A percentile compares a stretch with the other conserved stretches of the same genome.
These are phyloP conservation scores for Bassia scoparia DNA, from an alignment of 148 eudicot genomes.

Conservation along the genomic window DNA sequence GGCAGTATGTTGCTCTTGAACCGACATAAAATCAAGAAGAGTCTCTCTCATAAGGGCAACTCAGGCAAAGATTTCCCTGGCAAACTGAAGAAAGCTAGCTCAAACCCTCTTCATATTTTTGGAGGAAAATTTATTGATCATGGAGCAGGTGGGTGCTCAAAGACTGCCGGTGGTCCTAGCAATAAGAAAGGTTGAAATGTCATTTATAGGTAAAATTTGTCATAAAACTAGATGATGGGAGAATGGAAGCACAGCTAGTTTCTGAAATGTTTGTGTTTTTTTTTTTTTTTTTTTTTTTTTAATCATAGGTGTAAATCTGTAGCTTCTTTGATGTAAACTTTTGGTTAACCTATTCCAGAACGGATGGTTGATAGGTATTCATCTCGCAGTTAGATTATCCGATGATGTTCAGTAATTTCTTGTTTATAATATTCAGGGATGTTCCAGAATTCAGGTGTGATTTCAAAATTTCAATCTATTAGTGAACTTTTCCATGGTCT, in stretches of 20 bases:
- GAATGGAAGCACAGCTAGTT: background rate
- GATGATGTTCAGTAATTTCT: background rate
- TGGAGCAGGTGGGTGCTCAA: conserved; percentile 55
- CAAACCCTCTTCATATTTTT: conserved; percentile 42
- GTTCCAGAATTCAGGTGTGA: background rate
- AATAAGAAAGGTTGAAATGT: conserved; percentile 30
- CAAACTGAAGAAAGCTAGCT: conserved; percentile 50
- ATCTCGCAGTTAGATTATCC: conserved; percentile 6
- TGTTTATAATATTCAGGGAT: conserved; percentile 9
- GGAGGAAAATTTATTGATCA: conserved; percentile 51
- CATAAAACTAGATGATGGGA: background rate
- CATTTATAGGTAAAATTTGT: background rate
- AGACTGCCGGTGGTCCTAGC: conserved; percentile 42
- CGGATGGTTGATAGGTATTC: conserved; percentile 9
- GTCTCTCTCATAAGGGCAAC: conserved; percentile 48
- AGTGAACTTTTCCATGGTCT: background rate
- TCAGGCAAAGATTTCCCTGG: conserved; percentile 55
- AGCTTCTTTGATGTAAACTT: conserved; percentile 10
- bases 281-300: conserved; percentile 13
- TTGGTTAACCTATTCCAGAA: background rate
- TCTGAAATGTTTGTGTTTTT: no score
- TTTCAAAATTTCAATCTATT: background rate
- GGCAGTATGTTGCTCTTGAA: conserved; percentile 59
- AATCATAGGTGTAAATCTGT: conserved; percentile 26
- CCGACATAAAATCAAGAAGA: conserved; percentile 48